Evolutionary conservation across 73 alveolate genomes (phyloP), one percentile per base, ranked within the genome.

Genomic region (Paramecium pentaurelia): DNA sequence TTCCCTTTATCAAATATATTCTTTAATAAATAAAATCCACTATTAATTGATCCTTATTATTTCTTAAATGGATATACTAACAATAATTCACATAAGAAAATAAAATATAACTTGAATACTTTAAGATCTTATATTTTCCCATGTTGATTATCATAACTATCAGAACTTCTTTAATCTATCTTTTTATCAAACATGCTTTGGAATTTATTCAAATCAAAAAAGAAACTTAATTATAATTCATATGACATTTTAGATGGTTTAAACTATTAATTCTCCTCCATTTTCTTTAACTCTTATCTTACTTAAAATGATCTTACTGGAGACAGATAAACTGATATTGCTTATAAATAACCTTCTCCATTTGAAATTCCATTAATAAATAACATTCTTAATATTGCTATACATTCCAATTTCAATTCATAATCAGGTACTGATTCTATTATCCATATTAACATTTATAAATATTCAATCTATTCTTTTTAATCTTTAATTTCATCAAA

Each of bases 61-160:
- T 36, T 22, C 40, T 73, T 73, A 42, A 73, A 73, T 36, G 87
- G 87, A 30, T 38, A 30, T 4, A 73, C 60, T 16, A 49, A 36
- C n/a, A 80, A 45, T 44, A 42, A 45, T 80, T 80, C 91, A 80
- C 77, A 45, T 80, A 80, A 27, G 75, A 80, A 80, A 30, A 80
- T 80, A 47, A 80, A 80, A 47, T 80, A 80, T 8, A 45, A 25
- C 14, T 80, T 80, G 34, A 45, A 44, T 20, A 80, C 75, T 27
- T 80, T 80, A 3, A 45, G 27, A 45, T 80, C 91, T 22, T 40
- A 11, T 22, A 80, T 27, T 30, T 80, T 80, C 8, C 58, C 47
- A 25, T 80, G 91, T 7, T 80, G 6, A 45, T 80, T 80, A 47
- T 80, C 91, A 47, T 45, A 27, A 25, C 77, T 44, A 12, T 80